Evolutionary conservation across 1,284 basidiomycete genomes (phyloP), one percentile per base, ranked within the genome.

Genomic region (Trichosporon asahii): DNA sequence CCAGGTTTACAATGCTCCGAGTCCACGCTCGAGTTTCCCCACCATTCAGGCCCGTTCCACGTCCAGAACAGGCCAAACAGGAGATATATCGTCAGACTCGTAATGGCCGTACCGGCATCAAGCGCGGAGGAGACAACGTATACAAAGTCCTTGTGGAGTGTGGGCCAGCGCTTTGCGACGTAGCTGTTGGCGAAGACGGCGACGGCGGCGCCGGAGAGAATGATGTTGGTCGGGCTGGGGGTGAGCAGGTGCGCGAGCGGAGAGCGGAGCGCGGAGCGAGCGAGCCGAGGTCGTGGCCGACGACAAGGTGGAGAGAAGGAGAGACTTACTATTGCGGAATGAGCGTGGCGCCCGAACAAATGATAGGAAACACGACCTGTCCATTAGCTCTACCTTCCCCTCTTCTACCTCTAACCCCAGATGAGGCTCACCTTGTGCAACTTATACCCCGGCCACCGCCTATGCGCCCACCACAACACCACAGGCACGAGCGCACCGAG

Each of bases 221-320:
- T 86, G 75, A 86, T 82, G 74, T 86, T 86, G 14, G 85, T 83
- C 0, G 86, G 85, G 27, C 82, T 82, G 76, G 74, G 11, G n/a
- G n/a, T n/a, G n/a, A n/a, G n/a, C n/a, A n/a, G n/a, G n/a, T n/a
- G 55, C 71, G 67, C 72, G 72, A 60, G 33, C 25, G 49, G n/a
- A 23, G 15, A 23, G 23, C 18, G 49, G 23, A 18, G 23, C 25
- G 23, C 25, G 21, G 63, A 35, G 40, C 37, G 55, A 2, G 14
- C 15, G n/a, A n/a, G n/a, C n/a, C n/a, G n/a, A n/a, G n/a, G n/a
- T n/a, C n/a, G n/a, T n/a, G n/a, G n/a, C n/a, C n/a, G n/a, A n/a
- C n/a, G n/a, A n/a, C n/a, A n/a, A n/a, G n/a, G n/a, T n/a, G n/a
- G n/a, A n/a, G n/a, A n/a, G n/a, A 29, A 8, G 33, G 18, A n/a